A percentile compares a stretch with the other conserved stretches of the same genome.
Conservation (phyloP, 495 filamentous ascomycete species). For the Aspergillus diversus region DNA sequence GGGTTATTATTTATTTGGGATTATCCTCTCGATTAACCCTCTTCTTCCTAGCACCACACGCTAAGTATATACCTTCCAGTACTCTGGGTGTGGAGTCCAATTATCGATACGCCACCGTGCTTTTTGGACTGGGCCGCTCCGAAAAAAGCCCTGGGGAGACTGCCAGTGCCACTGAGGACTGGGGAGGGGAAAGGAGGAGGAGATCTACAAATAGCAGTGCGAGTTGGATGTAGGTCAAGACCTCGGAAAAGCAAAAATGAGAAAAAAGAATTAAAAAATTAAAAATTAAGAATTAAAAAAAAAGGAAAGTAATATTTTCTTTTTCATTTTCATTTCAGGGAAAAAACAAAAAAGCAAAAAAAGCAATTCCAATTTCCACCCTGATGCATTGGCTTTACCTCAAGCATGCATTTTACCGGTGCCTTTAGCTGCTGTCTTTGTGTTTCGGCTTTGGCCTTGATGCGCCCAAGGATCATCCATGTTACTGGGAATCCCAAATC, state of each 20-base stretch:
- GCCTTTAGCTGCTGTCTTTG: constrained; percentile 24
- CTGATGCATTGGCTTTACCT: constrained; percentile 25
- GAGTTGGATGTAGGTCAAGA: constrained; percentile 9
- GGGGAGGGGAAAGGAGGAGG: background rate
- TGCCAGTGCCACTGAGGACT: constrained; percentile 22
- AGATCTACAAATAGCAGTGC: constrained; percentile 28
- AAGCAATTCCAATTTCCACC: constrained; percentile 22
- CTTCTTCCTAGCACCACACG: background rate
- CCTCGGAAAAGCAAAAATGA: constrained; percentile 12
- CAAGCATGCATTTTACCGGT: constrained; percentile 24
- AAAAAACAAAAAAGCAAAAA: constrained; percentile 15
- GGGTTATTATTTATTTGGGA: background rate
- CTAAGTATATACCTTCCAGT: constrained; percentile 12
- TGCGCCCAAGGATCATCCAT: constrained; percentile 45
- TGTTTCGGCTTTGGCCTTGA: constrained; percentile 33
- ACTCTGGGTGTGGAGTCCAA: constrained; percentile 20
- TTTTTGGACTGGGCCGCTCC: constrained; percentile 20
- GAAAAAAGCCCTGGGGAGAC: constrained; percentile 22
- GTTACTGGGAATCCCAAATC: constrained; percentile 26
- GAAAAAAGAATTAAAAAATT: constrained; percentile 3
- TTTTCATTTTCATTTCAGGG: constrained; percentile 2
- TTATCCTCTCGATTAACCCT: background rate
- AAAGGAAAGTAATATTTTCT: constrained; percentile 7
- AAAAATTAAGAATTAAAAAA: constrained; percentile 15
- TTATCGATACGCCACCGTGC: constrained; percentile 25